Base-by-base conservation (phyloP, 2,329 filamentous ascomycete species). In the Aciculosporium take region DNA sequence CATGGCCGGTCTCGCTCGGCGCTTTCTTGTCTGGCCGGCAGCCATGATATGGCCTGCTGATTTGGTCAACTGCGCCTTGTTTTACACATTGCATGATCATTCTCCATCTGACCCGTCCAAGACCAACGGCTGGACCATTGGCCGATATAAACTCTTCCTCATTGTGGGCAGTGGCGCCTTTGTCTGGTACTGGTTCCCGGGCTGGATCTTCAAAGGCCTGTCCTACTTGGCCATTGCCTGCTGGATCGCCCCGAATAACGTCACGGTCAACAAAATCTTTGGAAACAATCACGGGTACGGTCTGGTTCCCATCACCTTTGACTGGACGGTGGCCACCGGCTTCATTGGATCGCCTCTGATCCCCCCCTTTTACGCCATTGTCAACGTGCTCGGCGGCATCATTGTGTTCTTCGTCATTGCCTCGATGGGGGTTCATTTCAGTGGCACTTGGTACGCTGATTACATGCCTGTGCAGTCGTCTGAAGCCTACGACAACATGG, bases 401-500 rank as follows among this genome's bases (percentile, higher is more conserved):
- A 46, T 76, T 23, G 46, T 75, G 44, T 76, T 78, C 54, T 71
- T 72, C 51, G 54, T 74, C 44, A 51, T 69, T 45, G 54, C 76
- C 24, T 81, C 78, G 35, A 70, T 73, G 46, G 71, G 70, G 24
- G 59, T 78, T 25, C 72, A 77, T 53, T 78, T 73, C 49, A 66
- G 60, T n/a, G 71, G 71, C 39, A 62, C 59, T 28, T 74, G 71
- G 69, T 74, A 68, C 49, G 55, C 74, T 27, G 69, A 74, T 44
- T 79, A 78, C 53, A 61, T 83, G 41, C 76, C 77, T 2, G 68
- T 82, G 20, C 68, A 76, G 46, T 74, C 71, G 42, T 69, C 70
- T 12, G 67, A 72, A 45, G 74, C 71, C 2, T 81, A 73, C 52
- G 79, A 82, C 59, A 82, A 81, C 52, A 77, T 66, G 0, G 78